phyloP scores from a whole-genome alignment of 805 yeast genomes.

The Candida ponderosae region DNA sequence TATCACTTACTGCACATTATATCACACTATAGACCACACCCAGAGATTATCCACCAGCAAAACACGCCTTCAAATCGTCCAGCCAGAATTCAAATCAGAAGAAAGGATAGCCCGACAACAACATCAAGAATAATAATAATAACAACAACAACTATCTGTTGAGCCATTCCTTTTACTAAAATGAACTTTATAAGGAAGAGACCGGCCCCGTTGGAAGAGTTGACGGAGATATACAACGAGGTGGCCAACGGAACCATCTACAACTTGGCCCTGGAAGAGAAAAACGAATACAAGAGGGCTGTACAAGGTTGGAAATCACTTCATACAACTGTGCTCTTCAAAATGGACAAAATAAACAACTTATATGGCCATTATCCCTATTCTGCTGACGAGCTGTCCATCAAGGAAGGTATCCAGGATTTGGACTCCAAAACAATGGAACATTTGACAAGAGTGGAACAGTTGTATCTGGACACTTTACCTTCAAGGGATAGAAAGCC shows the following conservation, averaged over 20 bases:
- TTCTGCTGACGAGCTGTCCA: conserved; percentile 37
- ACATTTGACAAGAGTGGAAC: conserved; percentile 30
- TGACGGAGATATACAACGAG: conserved; percentile 54
- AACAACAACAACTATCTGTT: too few species aligned
- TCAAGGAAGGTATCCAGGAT: conserved; percentile 27
- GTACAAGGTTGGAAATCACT: conserved; percentile 67
- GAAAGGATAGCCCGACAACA: too few species aligned
- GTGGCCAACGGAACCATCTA: conserved; percentile 51
- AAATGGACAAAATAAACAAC: conserved; percentile 45
- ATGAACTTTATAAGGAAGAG: conserved; percentile 49
- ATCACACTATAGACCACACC: too few species aligned
- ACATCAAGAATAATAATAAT: too few species aligned
- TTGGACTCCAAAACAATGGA: conserved; percentile 26
- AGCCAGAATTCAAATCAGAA: too few species aligned
- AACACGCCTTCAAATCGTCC: too few species aligned
- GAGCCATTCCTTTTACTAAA: neutral
- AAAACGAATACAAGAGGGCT: conserved; percentile 43
- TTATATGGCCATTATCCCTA: conserved; percentile 24
- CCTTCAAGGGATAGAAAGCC: neutral
- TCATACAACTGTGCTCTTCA: conserved; percentile 52
- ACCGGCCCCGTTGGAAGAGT: conserved; percentile 53
- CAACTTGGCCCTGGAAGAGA: conserved; percentile 52
- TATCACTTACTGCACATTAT: too few species aligned
- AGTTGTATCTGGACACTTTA: conserved; percentile 10
- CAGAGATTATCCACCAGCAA: too few species aligned